A percentile compares a stretch with the other conserved stretches of the same genome.
Conservation (phyloP, 257 asterid genomes). For the Forsythia viridissima region DNA sequence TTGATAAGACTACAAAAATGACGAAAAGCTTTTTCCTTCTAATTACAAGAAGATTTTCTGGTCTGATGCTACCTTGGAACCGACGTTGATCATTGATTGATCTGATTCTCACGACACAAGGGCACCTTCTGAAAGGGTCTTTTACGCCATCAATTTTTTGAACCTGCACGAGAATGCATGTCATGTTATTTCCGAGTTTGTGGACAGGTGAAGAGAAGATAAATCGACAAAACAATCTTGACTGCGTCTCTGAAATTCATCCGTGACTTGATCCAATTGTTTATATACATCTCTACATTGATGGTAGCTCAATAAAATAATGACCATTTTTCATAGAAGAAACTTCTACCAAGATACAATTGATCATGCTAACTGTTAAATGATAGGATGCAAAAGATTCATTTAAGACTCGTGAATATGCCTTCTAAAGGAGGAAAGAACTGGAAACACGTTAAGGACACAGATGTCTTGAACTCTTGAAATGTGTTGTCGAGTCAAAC, state of each 20-base stretch:
- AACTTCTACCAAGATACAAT: not conserved
- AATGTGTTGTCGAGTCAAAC: too few species aligned
- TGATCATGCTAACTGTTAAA: not conserved
- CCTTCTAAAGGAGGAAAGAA: too few species aligned
- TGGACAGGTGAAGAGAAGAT: not conserved
- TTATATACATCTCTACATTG: not conserved
- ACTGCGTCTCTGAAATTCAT: not conserved
- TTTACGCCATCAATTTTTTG: constrained; percentile 18
- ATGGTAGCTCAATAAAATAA: not conserved
- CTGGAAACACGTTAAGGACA: too few species aligned
- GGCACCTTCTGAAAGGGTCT: not conserved
- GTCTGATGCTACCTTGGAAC: not conserved
- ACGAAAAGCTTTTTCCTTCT: not conserved
- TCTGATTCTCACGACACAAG: constrained; percentile 4
- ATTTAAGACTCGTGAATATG: not conserved
- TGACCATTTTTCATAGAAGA: not conserved
- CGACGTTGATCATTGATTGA: not conserved
- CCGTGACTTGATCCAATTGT: not conserved
- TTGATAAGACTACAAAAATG: not conserved
- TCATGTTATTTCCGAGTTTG: constrained; percentile 1
- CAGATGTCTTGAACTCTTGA: too few species aligned
- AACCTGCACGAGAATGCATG: constrained; percentile 29
- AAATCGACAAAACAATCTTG: not conserved
- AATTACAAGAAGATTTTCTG: not conserved
- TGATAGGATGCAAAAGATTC: not conserved